Conservation (phyloP, 177 flowering plant species). For the Telopea speciosissima region DNA sequence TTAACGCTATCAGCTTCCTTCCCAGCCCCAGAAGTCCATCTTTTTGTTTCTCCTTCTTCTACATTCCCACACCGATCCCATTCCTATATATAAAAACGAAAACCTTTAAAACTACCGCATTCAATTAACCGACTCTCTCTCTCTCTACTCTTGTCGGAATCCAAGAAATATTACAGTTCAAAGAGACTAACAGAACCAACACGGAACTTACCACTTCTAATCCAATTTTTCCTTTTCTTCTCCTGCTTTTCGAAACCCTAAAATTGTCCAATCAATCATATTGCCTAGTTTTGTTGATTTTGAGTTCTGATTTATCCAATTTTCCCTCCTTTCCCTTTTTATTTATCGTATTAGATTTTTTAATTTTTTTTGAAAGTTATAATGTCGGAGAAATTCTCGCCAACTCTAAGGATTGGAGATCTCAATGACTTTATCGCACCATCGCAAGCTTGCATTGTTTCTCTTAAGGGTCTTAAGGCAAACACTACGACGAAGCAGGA, state of each 20-base stretch:
- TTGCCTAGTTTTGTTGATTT: background rate
- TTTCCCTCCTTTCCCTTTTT: too few relatives aligned
- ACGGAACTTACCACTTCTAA: too few relatives aligned
- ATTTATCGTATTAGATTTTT: too few relatives aligned
- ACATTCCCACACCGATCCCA: too few relatives aligned
- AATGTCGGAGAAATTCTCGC: conserved; percentile 90
- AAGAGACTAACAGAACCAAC: background rate
- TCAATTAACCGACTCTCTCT: background rate
- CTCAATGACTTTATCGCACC: conserved; percentile 94
- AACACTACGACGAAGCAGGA: conserved; percentile 33
- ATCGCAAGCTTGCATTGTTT: conserved; percentile 81
- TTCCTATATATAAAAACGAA: too few relatives aligned
- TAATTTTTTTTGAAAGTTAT: background rate
- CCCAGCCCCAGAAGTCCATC: too few relatives aligned
- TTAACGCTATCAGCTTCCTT: too few relatives aligned
- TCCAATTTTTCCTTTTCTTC: background rate
- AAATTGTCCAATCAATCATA: background rate
- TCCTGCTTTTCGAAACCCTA: too few relatives aligned
- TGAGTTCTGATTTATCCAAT: background rate
- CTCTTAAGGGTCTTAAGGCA: conserved; percentile 45
- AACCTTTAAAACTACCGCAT: background rate
- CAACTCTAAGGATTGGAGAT: conserved; percentile 70
- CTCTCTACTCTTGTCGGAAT: background rate
- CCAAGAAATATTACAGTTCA: too few relatives aligned
- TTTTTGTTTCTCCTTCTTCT: too few relatives aligned